Base-by-base conservation (phyloP, 495 filamentous ascomycete genomes). In the Opeltia flavorubescens region DNA sequence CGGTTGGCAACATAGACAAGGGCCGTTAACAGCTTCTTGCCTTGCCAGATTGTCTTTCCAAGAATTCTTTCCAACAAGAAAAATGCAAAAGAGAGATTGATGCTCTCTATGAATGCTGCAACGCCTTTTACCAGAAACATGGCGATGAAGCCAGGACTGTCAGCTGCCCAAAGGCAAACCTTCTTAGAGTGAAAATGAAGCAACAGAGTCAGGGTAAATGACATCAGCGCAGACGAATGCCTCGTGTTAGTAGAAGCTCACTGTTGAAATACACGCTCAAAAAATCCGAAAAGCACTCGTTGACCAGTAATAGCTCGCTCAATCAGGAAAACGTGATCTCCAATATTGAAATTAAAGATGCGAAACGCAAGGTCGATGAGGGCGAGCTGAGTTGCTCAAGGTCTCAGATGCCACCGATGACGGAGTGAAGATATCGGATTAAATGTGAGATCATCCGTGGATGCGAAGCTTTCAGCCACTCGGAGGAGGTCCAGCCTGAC, bases 31-130 rank as follows among this genome's bases (percentile, higher is more conserved):
- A 54, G 52, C 57, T 46, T 56, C 50, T 3, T 7, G n/a, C 18
- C 50, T 39, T 39, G 52, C 30, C 51, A 91, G 87, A 81, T 49
- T 98, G 91, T 56, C 64, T 98, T 35, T 72, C 67, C 43, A 94
- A 79, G 65, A 86, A 85, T 57, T 80, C 77, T n/a, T 95, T 83
- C 62, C 69, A 93, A 35, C 87, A 99, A 69, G 77, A 76, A 21
- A 93, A 81, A 57, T 99, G 91, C 64, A 69, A 77, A 50, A 60
- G 70, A 9, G 70, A 91, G 55, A 75, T 99, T 40, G 83, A 95
- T 59, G 84, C 86, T n/a, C 66, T 99, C 20, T 99, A 96, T 60
- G 81, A 91, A 57, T 99, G 91, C 61, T 99, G 91, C 64, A 80
- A 87, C 52, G 69, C 73, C 26, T 94, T 99, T 63, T 96, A 99